Conservation (phyloP, 768 basidiomycete genomes). For the Lentinula raphanica region DNA sequence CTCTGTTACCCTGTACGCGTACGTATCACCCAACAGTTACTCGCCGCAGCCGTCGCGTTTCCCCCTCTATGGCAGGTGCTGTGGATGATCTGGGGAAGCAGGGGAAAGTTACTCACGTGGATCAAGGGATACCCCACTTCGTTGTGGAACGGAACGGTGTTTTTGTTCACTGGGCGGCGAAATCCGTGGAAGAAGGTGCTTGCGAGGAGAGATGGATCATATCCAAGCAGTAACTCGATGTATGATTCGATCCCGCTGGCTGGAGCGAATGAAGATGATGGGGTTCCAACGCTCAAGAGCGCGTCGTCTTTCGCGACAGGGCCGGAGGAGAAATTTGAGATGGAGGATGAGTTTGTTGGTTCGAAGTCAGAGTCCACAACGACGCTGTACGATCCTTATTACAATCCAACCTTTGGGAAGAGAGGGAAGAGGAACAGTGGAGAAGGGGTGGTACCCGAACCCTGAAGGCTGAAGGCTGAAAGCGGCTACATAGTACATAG, state of each 20-base stretch:
- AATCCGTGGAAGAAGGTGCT: constrained; percentile 9
- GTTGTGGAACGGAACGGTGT: constrained; percentile 8
- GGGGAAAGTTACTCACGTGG: neutral
- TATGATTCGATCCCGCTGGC: constrained; percentile 1
- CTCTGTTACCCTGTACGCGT: too few relatives aligned
- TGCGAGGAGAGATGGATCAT: neutral
- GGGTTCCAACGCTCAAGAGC: neutral
- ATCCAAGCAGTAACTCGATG: neutral
- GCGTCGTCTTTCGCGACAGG: neutral
- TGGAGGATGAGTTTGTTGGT: neutral
- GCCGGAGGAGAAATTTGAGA: neutral
- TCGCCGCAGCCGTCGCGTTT: constrained; percentile 1
- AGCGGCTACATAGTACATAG: too few relatives aligned
- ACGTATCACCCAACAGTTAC: neutral
- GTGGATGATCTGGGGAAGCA: constrained; percentile 1
- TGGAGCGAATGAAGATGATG: neutral
- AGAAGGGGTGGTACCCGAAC: too few relatives aligned
- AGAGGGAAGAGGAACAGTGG: too few relatives aligned
- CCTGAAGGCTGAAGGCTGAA: too few relatives aligned
- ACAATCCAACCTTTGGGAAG: neutral
- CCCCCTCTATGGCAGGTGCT: constrained; percentile 2
- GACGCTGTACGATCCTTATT: constrained; percentile 2
- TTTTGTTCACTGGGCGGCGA: constrained; percentile 7
- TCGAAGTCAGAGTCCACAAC: neutral
- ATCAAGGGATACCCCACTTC: constrained; percentile 7